phyloP scores from a whole-genome alignment of 2,329 filamentous ascomycete genomes.

The Aspergillus pseudonomiae region DNA sequence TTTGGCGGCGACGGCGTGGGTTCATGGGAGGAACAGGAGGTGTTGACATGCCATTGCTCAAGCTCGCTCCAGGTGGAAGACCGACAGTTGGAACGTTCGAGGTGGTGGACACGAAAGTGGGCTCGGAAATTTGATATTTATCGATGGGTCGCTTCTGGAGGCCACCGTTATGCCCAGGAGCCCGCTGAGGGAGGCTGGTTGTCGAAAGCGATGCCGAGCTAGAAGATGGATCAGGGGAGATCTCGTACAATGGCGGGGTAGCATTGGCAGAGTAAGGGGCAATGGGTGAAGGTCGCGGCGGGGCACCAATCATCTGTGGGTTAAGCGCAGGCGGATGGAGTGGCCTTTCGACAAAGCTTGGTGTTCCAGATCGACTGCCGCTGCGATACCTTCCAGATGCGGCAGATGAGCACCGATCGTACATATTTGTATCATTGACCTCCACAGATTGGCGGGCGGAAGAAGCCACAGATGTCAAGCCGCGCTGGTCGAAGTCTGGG shows the following conservation, averaged over 20 bases:
- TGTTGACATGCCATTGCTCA: slow-evolving; percentile 56
- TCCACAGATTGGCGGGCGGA: slow-evolving; percentile 45
- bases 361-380: slow-evolving; percentile 40
- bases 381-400: slow-evolving; percentile 44
- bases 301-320: slow-evolving; percentile 40
- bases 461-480: slow-evolving; percentile 32
- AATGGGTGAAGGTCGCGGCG: slow-evolving; percentile 49
- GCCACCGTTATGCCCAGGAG: slow-evolving; percentile 29
- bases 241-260: slow-evolving; percentile 55
- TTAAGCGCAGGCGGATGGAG: slow-evolving; percentile 30
- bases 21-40: slow-evolving; percentile 64
- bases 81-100: slow-evolving; percentile 62
- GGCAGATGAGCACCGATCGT: slow-evolving; percentile 43
- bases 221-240: slow-evolving; percentile 48
- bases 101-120: slow-evolving; percentile 55
- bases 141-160: slow-evolving; percentile 61
- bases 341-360: slow-evolving; percentile 40
- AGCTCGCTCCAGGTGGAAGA: slow-evolving; percentile 58
- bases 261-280: slow-evolving; percentile 55
- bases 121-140: slow-evolving; percentile 66
- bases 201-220: slow-evolving; percentile 31
- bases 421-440: slow-evolving; percentile 27
- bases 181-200: slow-evolving; percentile 32
- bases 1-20: slow-evolving; percentile 58
- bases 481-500: slow-evolving; percentile 30